A percentile compares a stretch with the other conserved stretches of the same genome.
phyloP scores from a whole-genome alignment of 1,284 basidiomycete species.

The Rugosomyces carneus region DNA sequence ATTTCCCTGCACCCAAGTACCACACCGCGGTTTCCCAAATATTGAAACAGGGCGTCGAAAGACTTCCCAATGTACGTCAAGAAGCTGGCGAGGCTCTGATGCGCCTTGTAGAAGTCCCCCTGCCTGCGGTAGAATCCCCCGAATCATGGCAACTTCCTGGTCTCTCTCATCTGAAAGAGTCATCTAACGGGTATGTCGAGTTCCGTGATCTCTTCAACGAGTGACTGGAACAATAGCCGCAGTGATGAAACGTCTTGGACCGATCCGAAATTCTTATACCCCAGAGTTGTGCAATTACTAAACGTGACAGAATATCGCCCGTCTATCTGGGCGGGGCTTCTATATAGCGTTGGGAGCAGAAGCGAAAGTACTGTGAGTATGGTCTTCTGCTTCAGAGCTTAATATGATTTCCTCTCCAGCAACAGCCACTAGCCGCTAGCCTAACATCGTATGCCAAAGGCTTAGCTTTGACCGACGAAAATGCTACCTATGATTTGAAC shows the following conservation, averaged over 20 bases:
- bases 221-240: slow-evolving; percentile 20
- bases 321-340: slow-evolving; percentile 64
- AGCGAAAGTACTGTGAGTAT: slow-evolving; percentile 73
- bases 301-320: slow-evolving; percentile 54
- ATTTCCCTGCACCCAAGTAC: slow-evolving; percentile 56
- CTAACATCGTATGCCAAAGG: slow-evolving; percentile 51
- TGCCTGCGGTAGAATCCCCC: slow-evolving; percentile 34
- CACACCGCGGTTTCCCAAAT: slow-evolving; percentile 59
- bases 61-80: slow-evolving; percentile 85
- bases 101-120: slow-evolving; percentile 39
- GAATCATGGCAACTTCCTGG: slow-evolving; percentile 47
- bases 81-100: slow-evolving; percentile 65
- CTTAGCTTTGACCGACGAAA: slow-evolving; percentile 36
- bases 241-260: slow-evolving; percentile 50
- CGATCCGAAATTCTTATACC: slow-evolving; percentile 67
- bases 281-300: slow-evolving; percentile 65
- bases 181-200: slow-evolving; percentile 52
- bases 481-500: slow-evolving; percentile 36
- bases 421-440: slow-evolving; percentile 59
- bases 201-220: neutral
- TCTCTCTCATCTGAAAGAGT: slow-evolving; percentile 36
- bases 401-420: slow-evolving; percentile 34
- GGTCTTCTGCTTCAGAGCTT: neutral
- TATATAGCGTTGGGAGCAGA: slow-evolving; percentile 74
- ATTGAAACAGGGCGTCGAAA: slow-evolving; percentile 86